Percentiles rank a stretch among this genome's conserved stretches.
Conservation (phyloP, 495 filamentous ascomycete species). For the Cryomyces minteri region DNA sequence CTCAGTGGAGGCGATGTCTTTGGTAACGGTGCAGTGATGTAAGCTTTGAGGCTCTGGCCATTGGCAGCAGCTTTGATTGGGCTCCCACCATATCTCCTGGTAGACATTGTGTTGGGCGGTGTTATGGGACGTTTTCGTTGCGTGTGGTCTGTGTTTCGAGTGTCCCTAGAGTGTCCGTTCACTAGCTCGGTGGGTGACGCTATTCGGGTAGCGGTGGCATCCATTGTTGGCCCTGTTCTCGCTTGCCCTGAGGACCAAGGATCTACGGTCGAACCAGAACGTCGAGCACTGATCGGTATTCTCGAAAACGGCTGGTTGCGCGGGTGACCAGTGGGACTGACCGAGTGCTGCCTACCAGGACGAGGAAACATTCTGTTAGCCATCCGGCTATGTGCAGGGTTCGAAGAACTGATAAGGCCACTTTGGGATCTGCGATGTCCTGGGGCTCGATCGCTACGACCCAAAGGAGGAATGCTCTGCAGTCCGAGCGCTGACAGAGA, state of each 20-base stretch:
- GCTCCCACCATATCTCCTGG: slow-evolving; percentile 8
- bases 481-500: background rate
- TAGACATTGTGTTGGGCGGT: slow-evolving; percentile 1
- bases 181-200: background rate
- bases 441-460: background rate
- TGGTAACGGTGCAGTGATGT: slow-evolving; percentile 41
- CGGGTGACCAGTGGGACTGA: slow-evolving; percentile 2
- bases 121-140: background rate
- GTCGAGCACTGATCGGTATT: slow-evolving; percentile 36
- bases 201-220: slow-evolving; percentile 1
- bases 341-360: background rate
- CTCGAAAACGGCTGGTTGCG: slow-evolving; percentile 29
- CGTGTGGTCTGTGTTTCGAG: background rate
- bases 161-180: slow-evolving; percentile 1
- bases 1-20: slow-evolving; percentile 59
- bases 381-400: background rate
- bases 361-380: background rate
- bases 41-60: slow-evolving; percentile 39
- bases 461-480: background rate
- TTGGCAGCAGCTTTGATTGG: slow-evolving; percentile 1
- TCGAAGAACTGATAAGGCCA: background rate
- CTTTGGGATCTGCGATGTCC: background rate
- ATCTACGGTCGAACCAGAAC: slow-evolving; percentile 27
- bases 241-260: slow-evolving; percentile 18
- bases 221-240: background rate